phyloP scores from a whole-genome alignment of 2,329 filamentous ascomycete genomes.

The Hymenoscyphus fructigenus region DNA sequence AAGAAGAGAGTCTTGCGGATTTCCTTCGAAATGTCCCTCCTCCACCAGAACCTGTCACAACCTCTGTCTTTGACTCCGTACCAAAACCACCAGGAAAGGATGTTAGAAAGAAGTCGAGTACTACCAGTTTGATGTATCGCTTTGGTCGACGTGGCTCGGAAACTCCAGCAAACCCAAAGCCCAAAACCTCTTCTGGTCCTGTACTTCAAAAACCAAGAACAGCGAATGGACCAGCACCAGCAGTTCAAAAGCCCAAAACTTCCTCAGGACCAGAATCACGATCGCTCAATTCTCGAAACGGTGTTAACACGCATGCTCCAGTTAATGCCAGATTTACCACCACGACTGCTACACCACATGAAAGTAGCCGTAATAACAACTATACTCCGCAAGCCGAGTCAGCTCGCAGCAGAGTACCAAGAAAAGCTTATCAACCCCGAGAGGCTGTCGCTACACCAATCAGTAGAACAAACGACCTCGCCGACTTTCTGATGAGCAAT shows the following conservation, averaged over 20 bases:
- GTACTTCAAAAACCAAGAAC: not conserved
- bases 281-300: conserved; percentile 30
- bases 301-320: conserved; percentile 37
- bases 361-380: conserved; percentile 34
- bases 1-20: conserved; percentile 69
- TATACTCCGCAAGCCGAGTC: conserved; percentile 28
- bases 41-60: conserved; percentile 49
- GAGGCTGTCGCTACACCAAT: conserved; percentile 30
- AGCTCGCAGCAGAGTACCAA: conserved; percentile 36
- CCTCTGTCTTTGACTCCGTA: conserved; percentile 23
- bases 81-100: conserved; percentile 29
- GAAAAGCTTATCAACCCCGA: conserved; percentile 51
- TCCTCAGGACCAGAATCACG: conserved; percentile 33
- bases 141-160: conserved; percentile 43
- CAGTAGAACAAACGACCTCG: conserved; percentile 61
- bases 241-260: conserved; percentile 22
- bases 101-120: conserved; percentile 64
- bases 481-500: conserved; percentile 58
- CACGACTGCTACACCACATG: conserved; percentile 41
- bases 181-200: not conserved
- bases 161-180: conserved; percentile 25
- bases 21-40: conserved; percentile 71
- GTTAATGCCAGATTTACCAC: conserved; percentile 48
- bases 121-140: conserved; percentile 60
- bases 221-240: conserved; percentile 23